Evolutionary conservation across 768 basidiomycete genomes (phyloP).

Genomic region (Clathrus columnatus): DNA sequence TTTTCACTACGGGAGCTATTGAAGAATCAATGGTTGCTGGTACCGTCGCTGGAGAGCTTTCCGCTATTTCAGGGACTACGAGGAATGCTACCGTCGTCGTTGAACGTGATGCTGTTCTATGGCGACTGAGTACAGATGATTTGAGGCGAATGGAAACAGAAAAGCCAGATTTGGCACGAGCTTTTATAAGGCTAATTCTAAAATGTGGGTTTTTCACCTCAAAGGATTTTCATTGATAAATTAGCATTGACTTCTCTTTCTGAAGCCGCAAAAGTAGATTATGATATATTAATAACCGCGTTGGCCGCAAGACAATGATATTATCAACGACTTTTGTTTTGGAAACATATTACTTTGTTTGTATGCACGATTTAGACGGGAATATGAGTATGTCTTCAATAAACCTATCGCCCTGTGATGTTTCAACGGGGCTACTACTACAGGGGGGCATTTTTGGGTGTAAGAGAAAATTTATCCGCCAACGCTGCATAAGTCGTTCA

Average conservation of each 20-base stretch:
- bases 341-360: too few species aligned
- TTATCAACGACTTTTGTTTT: too few species aligned
- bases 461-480: too few species aligned
- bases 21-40: slow-evolving; percentile 93
- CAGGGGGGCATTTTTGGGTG: too few species aligned
- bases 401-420: too few species aligned
- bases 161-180: slow-evolving; percentile 53
- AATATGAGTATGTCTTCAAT: too few species aligned
- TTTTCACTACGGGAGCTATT: slow-evolving; percentile 63
- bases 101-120: slow-evolving; percentile 69
- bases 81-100: slow-evolving; percentile 83
- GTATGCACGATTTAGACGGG: too few species aligned
- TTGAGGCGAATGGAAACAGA: slow-evolving; percentile 60
- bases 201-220: slow-evolving; percentile 44
- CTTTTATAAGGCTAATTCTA: slow-evolving; percentile 58
- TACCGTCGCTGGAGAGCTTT: slow-evolving; percentile 85
- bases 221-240: background rate
- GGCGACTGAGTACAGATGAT: slow-evolving; percentile 60
- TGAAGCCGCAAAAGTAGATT: slow-evolving; percentile 56
- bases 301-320: slow-evolving; percentile 34
- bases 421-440: too few species aligned
- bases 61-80: slow-evolving; percentile 66
- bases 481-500: too few species aligned
- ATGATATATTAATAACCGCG: slow-evolving; percentile 51
- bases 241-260: slow-evolving; percentile 3